These are phyloP conservation scores for Fraxinus platypoda DNA, from an alignment of 305 asterid species.

Conservation along the genomic window DNA sequence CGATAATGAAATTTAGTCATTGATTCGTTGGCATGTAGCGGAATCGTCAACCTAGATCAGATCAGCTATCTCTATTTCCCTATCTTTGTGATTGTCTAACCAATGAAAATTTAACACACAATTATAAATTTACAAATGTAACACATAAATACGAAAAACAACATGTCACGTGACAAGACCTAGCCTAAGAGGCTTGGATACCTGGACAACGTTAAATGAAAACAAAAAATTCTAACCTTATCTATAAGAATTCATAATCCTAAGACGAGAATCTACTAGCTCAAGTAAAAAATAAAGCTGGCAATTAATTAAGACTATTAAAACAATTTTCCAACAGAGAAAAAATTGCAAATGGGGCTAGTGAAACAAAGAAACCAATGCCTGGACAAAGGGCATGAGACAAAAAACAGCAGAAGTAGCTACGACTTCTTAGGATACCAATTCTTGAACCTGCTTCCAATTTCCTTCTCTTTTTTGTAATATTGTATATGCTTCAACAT, in stretches of 20 bases:
- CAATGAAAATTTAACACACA: no score
- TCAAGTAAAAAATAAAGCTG: not conserved
- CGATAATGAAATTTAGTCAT: no score
- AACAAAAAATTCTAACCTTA: not conserved
- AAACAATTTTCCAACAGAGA: conserved; percentile 7
- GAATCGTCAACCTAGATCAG: no score
- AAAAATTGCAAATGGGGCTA: conserved; percentile 12
- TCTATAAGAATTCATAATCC: conserved; percentile 2
- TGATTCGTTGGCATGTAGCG: no score
- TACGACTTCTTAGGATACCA: no score
- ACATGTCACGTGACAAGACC: no score
- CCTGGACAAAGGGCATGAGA: conserved; percentile 10
- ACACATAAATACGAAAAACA: no score
- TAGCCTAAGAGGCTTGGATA: not conserved
- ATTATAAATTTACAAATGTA: no score
- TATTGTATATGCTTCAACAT: no score
- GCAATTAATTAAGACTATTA: not conserved
- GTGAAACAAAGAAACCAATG: conserved; percentile 12
- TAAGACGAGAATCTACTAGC: not conserved
- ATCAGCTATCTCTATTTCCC: no score
- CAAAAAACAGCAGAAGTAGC: no score
- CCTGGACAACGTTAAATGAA: not conserved
- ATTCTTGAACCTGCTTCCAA: conserved; percentile 19
- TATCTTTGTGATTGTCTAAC: no score
- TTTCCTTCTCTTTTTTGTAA: not conserved